Base-by-base conservation (phyloP, 169 alveolate genomes). In the Plasmodium malariae region DNA sequence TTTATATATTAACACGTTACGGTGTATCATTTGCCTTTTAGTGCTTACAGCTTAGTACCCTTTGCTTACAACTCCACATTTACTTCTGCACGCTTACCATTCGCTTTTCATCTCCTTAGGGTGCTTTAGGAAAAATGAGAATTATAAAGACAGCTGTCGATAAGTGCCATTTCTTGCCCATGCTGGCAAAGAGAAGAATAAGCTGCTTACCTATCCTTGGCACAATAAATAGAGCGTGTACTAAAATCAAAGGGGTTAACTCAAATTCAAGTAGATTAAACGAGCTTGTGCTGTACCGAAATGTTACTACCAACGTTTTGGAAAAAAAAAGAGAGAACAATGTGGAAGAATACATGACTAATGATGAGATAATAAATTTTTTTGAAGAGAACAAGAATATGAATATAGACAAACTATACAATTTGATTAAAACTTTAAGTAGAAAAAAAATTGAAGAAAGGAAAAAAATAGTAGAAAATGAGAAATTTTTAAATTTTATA, bases 391-490 rank as follows among this genome's bases (percentile, higher is more conserved):
- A 85, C 43, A 85, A 85, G 55, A 68, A 85, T 69, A 85, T 85
- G 92, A 85, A 85, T 60, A 85, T 85, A 40, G 92, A 85, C 54
- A 85, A 85, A 62, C 48, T 85, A 51, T 85, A 85, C 36, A 85
- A 85, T 49, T 69, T 85, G 69, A 62, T 85, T 36, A 85, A 85
- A 85, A 85, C 37, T 69, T 37, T 85, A 43, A 85, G 92, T 37
- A 85, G 87, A 69, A 69, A 85, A 63, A 85, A 60, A 70, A 70
- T 70, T 34, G 92, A 85, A 19, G 92, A 85, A 2, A 26, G 74
- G 28, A 85, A 51, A 36, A 68, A 69, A 85, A 69, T 85, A 9
- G 76, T 85, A 48, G 92, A 85, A 49, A 60, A 85, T 48, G 87
- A 85, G 26, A 85, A 85, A 55, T 85, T 85, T 69, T 7, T 68